Conservation (phyloP, 306 rosid species). For the Aeschynomene evenia region DNA sequence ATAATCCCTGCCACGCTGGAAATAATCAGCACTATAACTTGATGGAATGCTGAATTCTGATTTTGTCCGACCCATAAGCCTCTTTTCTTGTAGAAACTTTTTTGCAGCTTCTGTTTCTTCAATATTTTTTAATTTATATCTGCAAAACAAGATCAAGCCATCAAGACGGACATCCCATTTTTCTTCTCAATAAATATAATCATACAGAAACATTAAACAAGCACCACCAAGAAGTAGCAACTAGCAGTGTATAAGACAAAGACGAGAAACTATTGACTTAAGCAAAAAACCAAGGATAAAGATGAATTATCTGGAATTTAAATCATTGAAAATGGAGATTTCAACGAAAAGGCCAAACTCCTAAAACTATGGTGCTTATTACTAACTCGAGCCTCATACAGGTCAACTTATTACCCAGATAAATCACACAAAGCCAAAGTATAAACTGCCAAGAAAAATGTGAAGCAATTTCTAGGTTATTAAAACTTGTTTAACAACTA, state of each 20-base stretch:
- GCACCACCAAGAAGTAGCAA: neutral
- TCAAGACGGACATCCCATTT: neutral
- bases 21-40: conserved; percentile 95
- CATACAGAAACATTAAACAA: neutral
- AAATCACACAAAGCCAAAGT: neutral
- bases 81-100: conserved; percentile 91
- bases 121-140: conserved; percentile 84
- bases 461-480: neutral
- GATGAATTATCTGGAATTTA: neutral
- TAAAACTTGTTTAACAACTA: neutral
- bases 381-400: conserved; percentile 14
- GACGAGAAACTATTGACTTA: neutral
- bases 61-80: conserved; percentile 74
- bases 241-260: conserved; percentile 9
- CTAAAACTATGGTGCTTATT: neutral
- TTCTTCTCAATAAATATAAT: neutral
- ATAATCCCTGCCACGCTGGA: conserved; percentile 98
- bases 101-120: conserved; percentile 99
- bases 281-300: conserved; percentile 5
- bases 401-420: conserved; percentile 3
- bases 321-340: neutral
- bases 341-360: neutral
- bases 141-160: conserved; percentile 39
- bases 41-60: conserved; percentile 88
- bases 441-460: neutral